Conservation (phyloP, 257 asterid genomes). For the Knoxia roxburghii region DNA sequence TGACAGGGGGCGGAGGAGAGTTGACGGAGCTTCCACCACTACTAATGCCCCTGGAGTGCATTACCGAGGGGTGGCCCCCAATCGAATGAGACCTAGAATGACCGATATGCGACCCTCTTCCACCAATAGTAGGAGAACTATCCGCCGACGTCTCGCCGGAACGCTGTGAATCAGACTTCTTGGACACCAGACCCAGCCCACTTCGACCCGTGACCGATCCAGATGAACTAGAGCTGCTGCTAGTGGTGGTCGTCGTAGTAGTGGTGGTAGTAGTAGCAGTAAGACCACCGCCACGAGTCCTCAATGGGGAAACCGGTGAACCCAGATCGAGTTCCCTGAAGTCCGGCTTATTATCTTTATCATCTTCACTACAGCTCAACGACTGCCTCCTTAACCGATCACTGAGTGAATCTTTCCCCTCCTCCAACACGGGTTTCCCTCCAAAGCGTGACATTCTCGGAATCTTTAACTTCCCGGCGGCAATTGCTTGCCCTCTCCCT, state of each 20-base stretch:
- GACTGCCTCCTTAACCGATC: constrained; percentile 55
- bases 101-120: constrained; percentile 33
- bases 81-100: constrained; percentile 56
- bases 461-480: too few species aligned
- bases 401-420: constrained; percentile 32
- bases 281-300: constrained; percentile 18
- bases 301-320: constrained; percentile 66
- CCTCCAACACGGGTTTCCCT: constrained; percentile 34
- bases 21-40: constrained; percentile 41
- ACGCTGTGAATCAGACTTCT: constrained; percentile 45
- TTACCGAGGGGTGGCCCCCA: constrained; percentile 38
- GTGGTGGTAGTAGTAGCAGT: constrained; percentile 8
- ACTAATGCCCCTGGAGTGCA: constrained; percentile 47
- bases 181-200: constrained; percentile 26
- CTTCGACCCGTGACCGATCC: constrained; percentile 72
- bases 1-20: constrained; percentile 35
- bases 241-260: constrained; percentile 24
- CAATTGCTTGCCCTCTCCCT: too few species aligned
- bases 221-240: constrained; percentile 75
- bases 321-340: constrained; percentile 72
- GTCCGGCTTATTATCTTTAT: constrained; percentile 52
- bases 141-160: constrained; percentile 58
- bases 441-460: constrained; percentile 44
- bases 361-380: constrained; percentile 25
- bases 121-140: constrained; percentile 32